Conservation (phyloP, 2,329 filamentous ascomycete species). For the Aspergillus intermedius region DNA sequence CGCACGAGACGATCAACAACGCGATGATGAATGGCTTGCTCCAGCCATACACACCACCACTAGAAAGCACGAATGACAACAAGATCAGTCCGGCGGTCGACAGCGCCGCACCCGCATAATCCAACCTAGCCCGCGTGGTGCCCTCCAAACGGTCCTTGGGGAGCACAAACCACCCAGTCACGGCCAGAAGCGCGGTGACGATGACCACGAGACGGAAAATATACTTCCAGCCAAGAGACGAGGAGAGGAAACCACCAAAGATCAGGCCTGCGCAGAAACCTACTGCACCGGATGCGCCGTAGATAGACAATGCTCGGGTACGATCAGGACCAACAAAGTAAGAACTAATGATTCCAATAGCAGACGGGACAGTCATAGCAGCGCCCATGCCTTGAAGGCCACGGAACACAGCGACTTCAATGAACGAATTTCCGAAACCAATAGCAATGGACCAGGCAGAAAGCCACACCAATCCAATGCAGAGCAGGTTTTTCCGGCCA, state of each 20-base stretch:
- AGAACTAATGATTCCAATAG: conserved; percentile 42
- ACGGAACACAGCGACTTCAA: conserved; percentile 32
- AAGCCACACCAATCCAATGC: conserved; percentile 31
- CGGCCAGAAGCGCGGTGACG: conserved; percentile 25
- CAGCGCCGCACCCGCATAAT: conserved; percentile 37
- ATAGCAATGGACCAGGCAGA: conserved; percentile 31
- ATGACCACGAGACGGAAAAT: conserved; percentile 33
- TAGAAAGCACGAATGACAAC: conserved; percentile 41
- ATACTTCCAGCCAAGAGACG: conserved; percentile 35
- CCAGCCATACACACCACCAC: conserved; percentile 44
- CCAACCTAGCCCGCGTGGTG: conserved; percentile 30
- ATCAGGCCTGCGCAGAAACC: conserved; percentile 38
- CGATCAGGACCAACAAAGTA: conserved; percentile 35
- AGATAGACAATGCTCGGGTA: conserved; percentile 35
- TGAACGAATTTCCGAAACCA: conserved; percentile 38
- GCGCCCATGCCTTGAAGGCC: conserved; percentile 43
- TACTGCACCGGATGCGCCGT: conserved; percentile 33
- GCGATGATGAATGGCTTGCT: conserved; percentile 41
- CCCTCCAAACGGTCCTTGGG: conserved; percentile 33
- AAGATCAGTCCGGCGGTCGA: conserved; percentile 40
- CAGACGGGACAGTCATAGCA: conserved; percentile 43
- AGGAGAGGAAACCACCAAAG: conserved; percentile 35
- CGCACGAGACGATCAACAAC: conserved; percentile 33
- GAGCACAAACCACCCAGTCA: conserved; percentile 30
- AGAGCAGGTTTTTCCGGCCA: conserved; percentile 34